These are phyloP conservation scores for Vitis riparia DNA, from an alignment of 164 flowering plant species.

Conservation along the genomic window DNA sequence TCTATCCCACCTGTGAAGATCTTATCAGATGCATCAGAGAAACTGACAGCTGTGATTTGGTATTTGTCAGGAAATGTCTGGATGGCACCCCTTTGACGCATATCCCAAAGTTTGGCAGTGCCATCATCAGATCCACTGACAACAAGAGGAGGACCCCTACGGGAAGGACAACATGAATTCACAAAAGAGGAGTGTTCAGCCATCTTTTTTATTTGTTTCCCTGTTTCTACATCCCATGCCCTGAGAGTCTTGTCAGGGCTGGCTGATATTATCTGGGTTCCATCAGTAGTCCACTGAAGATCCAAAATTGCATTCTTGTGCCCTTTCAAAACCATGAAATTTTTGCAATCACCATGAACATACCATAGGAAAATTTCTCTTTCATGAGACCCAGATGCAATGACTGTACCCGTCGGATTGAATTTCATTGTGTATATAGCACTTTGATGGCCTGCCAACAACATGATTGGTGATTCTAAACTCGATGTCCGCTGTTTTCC, in stretches of 20 bases:
- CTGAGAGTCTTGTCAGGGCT: constrained; percentile 95
- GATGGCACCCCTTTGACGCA: constrained; percentile 92
- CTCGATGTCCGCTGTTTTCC: constrained; percentile 84
- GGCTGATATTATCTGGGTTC: constrained; percentile 90
- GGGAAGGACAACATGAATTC: constrained; percentile 89
- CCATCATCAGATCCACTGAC: constrained; percentile 99
- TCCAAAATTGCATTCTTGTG: constrained; percentile 96
- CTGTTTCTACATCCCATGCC: constrained; percentile 99
- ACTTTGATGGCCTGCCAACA: constrained; percentile 88
- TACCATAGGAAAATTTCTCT: constrained; percentile 91
- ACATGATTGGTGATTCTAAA: constrained; percentile 91
- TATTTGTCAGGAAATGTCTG: constrained; percentile 95
- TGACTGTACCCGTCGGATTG: constrained; percentile 82
- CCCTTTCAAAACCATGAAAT: constrained; percentile 90
- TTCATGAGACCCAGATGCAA: constrained; percentile 98
- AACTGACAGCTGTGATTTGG: constrained; percentile 91
- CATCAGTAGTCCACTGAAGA: constrained; percentile 96
- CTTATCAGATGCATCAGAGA: constrained; percentile 95
- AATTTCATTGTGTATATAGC: constrained; percentile 93
- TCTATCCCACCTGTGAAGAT: constrained; percentile 93
- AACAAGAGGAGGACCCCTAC: constrained; percentile 93
- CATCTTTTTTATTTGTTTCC: constrained; percentile 94
- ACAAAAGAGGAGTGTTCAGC: constrained; percentile 90
- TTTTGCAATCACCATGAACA: constrained; percentile 94
- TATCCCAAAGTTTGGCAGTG: constrained; percentile 96